A percentile compares a stretch with the other conserved stretches of the same genome.
Evolutionary conservation across 164 flowering plant species (phyloP).

Genomic region (Malania oleifera): DNA sequence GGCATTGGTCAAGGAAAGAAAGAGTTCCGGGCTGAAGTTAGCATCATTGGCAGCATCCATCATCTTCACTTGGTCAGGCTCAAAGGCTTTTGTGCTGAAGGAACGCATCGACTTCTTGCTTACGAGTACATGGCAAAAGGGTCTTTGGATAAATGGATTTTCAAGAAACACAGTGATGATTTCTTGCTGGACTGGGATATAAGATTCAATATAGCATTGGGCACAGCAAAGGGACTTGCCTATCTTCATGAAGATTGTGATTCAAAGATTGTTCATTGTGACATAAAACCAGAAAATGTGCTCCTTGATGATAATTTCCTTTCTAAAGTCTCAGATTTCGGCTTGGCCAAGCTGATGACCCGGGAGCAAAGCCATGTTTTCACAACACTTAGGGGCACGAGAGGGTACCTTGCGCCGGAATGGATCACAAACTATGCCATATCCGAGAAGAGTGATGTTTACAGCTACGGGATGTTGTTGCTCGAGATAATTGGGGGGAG

Average conservation of each 20-base stretch:
- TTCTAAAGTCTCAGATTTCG: conserved; percentile 67
- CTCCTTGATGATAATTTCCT: conserved; percentile 45
- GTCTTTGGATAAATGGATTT: conserved; percentile 62
- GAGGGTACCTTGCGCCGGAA: conserved; percentile 69
- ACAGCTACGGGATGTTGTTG: conserved; percentile 64
- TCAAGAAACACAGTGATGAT: conserved; percentile 28
- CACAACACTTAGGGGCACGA: conserved; percentile 52
- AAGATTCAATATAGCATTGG: conserved; percentile 53
- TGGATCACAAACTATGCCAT: conserved; percentile 76
- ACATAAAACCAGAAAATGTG: conserved; percentile 58
- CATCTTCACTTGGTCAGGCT: conserved; percentile 56
- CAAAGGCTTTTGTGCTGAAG: conserved; percentile 62
- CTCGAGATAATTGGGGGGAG: conserved; percentile 63
- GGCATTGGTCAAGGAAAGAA: conserved; percentile 69
- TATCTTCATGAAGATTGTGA: conserved; percentile 70
- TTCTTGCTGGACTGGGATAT: conserved; percentile 51
- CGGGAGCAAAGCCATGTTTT: conserved; percentile 71
- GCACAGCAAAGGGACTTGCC: conserved; percentile 67
- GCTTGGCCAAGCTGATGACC: conserved; percentile 61
- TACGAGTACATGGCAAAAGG: conserved; percentile 66
- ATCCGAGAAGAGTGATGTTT: conserved; percentile 70
- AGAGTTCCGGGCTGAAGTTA: conserved; percentile 64
- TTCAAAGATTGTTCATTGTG: conserved; percentile 56
- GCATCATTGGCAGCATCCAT: conserved; percentile 67
- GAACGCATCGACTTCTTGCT: conserved; percentile 51